Conservation (phyloP, 208 protist species). For the Trypanosoma conorhini region DNA sequence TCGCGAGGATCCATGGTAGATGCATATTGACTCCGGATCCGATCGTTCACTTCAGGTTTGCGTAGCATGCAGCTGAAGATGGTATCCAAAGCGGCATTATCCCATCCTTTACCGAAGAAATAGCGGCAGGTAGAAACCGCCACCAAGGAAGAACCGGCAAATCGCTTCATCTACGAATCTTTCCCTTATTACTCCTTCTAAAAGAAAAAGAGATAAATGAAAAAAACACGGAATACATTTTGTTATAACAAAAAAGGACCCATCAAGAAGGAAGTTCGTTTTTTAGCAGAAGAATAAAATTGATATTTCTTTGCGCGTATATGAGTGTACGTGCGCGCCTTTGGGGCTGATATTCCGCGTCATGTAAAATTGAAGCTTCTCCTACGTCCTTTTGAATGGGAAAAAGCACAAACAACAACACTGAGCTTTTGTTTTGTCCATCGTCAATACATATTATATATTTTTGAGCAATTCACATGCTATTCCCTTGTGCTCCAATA, state of each 20-base stretch:
- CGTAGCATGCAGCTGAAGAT: conserved; percentile 86
- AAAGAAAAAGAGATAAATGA: not conserved
- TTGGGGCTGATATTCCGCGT: not conserved
- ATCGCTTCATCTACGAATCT: conserved; percentile 67
- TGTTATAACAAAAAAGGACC: not conserved
- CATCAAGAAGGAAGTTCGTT: too few species aligned
- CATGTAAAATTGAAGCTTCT: too few species aligned
- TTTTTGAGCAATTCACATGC: too few species aligned
- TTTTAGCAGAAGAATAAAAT: not conserved
- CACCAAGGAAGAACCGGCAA: conserved; percentile 54
- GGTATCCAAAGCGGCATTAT: conserved; percentile 86
- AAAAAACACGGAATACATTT: not conserved
- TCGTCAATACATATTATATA: too few species aligned
- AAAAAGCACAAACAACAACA: too few species aligned
- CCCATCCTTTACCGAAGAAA: conserved; percentile 92
- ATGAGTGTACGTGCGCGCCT: not conserved
- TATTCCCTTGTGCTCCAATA: too few species aligned
- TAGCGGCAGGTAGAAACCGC: conserved; percentile 49
- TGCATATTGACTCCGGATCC: conserved; percentile 78
- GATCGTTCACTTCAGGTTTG: conserved; percentile 88
- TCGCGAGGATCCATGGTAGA: conserved; percentile 87
- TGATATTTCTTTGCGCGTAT: not conserved
- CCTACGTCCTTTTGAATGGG: too few species aligned
- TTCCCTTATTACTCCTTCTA: not conserved
- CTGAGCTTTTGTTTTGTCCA: too few species aligned